Percentiles rank a stretch among this genome's conserved stretches.
Conservation (phyloP, 331 rosid species). For the Malus hybrid region DNA sequence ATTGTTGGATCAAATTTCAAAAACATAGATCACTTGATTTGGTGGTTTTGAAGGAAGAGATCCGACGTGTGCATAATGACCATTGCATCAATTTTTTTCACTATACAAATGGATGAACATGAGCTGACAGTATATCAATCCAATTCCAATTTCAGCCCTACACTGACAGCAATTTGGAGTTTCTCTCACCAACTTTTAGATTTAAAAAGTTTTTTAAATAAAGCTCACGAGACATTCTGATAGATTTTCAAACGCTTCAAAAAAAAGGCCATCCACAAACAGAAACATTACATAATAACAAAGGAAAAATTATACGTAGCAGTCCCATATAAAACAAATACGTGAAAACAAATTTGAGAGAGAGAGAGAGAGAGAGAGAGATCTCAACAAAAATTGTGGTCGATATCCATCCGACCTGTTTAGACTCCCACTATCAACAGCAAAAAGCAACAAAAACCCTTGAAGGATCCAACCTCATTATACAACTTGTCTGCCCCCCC, state of each 20-base stretch:
- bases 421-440: constrained; percentile 11
- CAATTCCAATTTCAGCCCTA: constrained; percentile 22
- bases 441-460: constrained; percentile 1
- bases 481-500: neutral
- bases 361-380: constrained; percentile 3
- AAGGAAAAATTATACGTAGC: constrained; percentile 15
- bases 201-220: neutral
- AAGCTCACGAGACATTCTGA: constrained; percentile 15
- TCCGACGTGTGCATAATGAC: too few species aligned
- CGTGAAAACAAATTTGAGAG: constrained; percentile 29
- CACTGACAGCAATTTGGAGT: constrained; percentile 7
- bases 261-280: constrained; percentile 64
- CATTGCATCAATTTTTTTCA: constrained; percentile 17
- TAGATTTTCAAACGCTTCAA: constrained; percentile 25
- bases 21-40: too few species aligned
- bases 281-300: constrained; percentile 22
- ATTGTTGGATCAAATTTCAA: too few species aligned
- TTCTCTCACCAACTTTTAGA: neutral
- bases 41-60: too few species aligned
- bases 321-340: constrained; percentile 36
- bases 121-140: constrained; percentile 5
- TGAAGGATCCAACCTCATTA: constrained; percentile 6
- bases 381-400: constrained; percentile 49
- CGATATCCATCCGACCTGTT: constrained; percentile 31
- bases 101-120: constrained; percentile 21